These are phyloP conservation scores for Talaromyces piceae DNA, from an alignment of 2,329 filamentous ascomycete species.

Conservation along the genomic window DNA sequence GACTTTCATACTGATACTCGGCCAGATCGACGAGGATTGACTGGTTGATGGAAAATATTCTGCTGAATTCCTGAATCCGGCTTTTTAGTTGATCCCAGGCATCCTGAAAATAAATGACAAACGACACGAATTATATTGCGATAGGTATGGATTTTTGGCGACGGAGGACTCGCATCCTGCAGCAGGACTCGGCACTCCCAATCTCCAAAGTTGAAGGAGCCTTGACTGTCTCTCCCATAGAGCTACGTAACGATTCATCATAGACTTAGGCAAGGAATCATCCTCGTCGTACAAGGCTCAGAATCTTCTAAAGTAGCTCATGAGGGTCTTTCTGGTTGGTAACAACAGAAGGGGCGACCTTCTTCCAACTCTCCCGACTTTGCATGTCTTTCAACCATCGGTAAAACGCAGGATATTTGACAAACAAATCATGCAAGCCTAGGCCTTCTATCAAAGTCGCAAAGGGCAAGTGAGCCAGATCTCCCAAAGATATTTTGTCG, in stretches of 20 bases:
- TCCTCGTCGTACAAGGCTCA: not conserved
- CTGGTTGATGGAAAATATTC: conserved; percentile 42
- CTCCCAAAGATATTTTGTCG: not conserved
- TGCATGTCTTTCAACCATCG: not conserved
- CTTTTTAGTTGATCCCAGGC: conserved; percentile 29
- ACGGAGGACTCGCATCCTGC: conserved; percentile 25
- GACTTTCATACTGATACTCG: conserved; percentile 12
- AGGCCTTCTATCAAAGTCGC: not conserved
- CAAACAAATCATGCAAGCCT: not conserved
- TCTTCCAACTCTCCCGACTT: not conserved
- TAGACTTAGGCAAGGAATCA: not conserved
- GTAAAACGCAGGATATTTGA: not conserved
- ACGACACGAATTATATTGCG: conserved; percentile 27
- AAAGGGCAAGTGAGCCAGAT: not conserved
- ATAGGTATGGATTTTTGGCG: conserved; percentile 20
- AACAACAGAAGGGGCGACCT: not conserved
- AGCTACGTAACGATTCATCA: not conserved
- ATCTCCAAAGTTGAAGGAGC: conserved; percentile 23
- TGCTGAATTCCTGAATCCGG: conserved; percentile 48
- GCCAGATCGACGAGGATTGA: conserved; percentile 56
- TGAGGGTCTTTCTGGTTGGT: too few species aligned
- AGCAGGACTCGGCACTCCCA: conserved; percentile 26
- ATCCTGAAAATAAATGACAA: conserved; percentile 38
- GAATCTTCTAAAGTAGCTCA: not conserved
- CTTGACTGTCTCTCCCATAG: conserved; percentile 17